Conservation (phyloP, 176 grass and related monocot species). For the Lolium perenne region DNA sequence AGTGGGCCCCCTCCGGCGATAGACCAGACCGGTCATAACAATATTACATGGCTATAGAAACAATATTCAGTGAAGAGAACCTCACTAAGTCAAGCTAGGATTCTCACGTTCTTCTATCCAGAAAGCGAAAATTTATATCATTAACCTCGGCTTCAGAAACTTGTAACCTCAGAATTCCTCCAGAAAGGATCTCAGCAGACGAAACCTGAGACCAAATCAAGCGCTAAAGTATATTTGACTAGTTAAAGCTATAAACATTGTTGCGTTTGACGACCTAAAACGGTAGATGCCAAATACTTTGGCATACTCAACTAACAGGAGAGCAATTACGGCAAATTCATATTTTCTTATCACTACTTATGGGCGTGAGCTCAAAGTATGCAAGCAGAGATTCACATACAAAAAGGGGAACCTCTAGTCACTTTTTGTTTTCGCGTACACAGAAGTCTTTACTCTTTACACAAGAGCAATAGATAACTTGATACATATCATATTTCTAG, state of each 20-base stretch:
- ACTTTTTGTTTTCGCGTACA: neutral
- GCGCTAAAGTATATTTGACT: constrained; percentile 3
- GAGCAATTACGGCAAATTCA: neutral
- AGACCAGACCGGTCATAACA: no score
- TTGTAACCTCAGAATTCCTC: constrained; percentile 86
- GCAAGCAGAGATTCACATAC: neutral
- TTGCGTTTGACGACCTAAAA: constrained; percentile 15
- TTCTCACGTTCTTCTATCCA: constrained; percentile 89
- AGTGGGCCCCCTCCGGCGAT: no score
- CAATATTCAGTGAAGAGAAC: constrained; percentile 30
- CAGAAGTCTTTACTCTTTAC: neutral
- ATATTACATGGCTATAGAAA: constrained; percentile 12
- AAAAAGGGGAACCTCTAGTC: neutral
- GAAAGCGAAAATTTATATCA: constrained; percentile 86
- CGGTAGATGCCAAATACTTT: neutral
- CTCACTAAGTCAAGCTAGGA: constrained; percentile 35
- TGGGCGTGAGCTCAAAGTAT: neutral
- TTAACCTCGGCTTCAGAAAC: constrained; percentile 92
- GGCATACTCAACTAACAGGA: neutral
- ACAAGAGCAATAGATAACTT: neutral
- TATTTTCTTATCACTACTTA: neutral
- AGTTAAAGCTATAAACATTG: neutral
- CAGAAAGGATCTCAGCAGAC: constrained; percentile 90
- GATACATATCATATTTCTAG: neutral
- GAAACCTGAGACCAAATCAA: constrained; percentile 69